These are phyloP conservation scores for Nigrospora sphaerica DNA, from an alignment of 2,329 filamentous ascomycete species.

Conservation along the genomic window DNA sequence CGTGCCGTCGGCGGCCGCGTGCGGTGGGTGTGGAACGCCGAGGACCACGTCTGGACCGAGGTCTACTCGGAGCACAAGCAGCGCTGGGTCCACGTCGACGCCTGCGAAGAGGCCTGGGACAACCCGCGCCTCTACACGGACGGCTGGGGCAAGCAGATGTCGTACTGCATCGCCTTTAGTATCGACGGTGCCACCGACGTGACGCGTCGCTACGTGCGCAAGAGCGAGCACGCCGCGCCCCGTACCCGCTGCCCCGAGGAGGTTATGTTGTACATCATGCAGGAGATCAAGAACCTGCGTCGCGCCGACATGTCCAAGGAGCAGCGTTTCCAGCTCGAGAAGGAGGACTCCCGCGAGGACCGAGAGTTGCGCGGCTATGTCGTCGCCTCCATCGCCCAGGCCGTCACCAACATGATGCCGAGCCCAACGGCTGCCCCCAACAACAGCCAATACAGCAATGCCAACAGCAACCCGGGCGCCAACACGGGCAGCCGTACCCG, in stretches of 20 bases:
- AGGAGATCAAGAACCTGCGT: conserved; percentile 82
- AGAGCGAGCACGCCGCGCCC: conserved; percentile 63
- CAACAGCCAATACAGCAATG: conserved; percentile 15
- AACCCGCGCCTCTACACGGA: conserved; percentile 87
- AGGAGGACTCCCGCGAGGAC: conserved; percentile 71
- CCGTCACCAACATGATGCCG: conserved; percentile 62
- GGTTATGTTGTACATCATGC: conserved; percentile 82
- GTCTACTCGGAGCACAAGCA: conserved; percentile 91
- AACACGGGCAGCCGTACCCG: not conserved
- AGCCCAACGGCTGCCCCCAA: conserved; percentile 22
- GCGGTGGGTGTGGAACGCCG: conserved; percentile 96
- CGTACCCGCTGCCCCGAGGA: conserved; percentile 80
- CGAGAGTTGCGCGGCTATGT: conserved; percentile 69
- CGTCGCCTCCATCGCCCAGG: conserved; percentile 65
- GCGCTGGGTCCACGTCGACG: conserved; percentile 95
- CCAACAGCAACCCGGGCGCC: conserved; percentile 6
- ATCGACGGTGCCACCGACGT: conserved; percentile 74
- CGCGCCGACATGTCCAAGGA: conserved; percentile 81
- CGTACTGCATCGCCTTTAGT: conserved; percentile 94
- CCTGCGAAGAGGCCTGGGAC: conserved; percentile 92
- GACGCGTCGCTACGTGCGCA: conserved; percentile 62
- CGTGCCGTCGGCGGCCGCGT: conserved; percentile 85
- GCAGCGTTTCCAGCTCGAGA: conserved; percentile 72
- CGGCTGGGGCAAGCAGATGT: conserved; percentile 94
- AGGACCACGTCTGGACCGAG: conserved; percentile 97